Evolutionary conservation across 495 filamentous ascomycete genomes (phyloP).

Genomic region (Penicillium lividum): DNA sequence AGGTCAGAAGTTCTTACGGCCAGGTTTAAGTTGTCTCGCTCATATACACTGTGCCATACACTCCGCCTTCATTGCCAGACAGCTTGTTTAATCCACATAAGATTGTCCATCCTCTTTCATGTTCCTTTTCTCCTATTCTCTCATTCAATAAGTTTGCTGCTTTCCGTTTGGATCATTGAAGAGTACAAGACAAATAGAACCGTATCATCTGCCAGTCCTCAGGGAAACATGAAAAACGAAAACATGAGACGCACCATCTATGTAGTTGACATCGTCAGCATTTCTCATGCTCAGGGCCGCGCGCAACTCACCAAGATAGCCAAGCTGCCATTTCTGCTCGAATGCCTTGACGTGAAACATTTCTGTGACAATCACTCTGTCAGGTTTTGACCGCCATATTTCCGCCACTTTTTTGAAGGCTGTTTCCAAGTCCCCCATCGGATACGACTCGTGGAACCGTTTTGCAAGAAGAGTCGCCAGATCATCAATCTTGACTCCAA

Average conservation of each 20-base stretch:
- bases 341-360: conserved; percentile 7
- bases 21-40: not conserved
- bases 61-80: not conserved
- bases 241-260: not conserved
- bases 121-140: not conserved
- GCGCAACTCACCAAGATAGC: not conserved
- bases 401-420: not conserved
- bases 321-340: not conserved
- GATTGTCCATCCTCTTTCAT: not conserved
- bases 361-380: not conserved
- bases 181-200: not conserved
- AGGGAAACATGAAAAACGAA: not conserved
- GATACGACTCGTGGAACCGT: not conserved
- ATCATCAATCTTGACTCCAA: not conserved
- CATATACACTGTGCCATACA: not conserved
- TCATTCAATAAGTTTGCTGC: not conserved
- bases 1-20: not conserved
- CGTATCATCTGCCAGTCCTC: not conserved
- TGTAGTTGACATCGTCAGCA: not conserved
- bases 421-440: not conserved
- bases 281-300: not conserved
- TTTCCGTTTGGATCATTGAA: not conserved
- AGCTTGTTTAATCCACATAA: not conserved
- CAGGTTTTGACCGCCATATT: not conserved
- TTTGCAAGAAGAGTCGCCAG: not conserved